Base-by-base conservation (phyloP, 1,139 yeast genomes). In the Suhomyces taliae region DNA sequence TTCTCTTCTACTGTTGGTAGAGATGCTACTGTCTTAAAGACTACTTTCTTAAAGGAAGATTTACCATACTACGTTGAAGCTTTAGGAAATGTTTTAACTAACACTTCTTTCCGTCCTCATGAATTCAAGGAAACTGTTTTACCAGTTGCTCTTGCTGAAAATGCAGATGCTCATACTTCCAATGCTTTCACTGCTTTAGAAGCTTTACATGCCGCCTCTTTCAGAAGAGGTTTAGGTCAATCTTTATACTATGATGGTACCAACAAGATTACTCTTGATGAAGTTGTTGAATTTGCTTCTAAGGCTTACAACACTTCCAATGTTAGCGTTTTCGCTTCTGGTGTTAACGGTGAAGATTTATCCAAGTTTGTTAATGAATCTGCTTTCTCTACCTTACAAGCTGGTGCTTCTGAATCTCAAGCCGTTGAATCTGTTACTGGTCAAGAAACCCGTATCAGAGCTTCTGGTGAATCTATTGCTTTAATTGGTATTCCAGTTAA, bases 31-130 rank as follows among this genome's bases (percentile, higher is more conserved):
- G 81, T 87, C 54, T 81, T 93, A 65, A 79, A 82, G 58, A 85
- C 98, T 49, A 78, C 82, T 59, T 93, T 93, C 76, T 81, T 93
- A 70, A 85, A 85, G 68, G 88, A 87, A 70, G 89, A 87, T 62
- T 82, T 95, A 64, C 98, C 98, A 55, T 93, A 83, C 79, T 93
- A 83, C 68, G 96, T 91, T 53, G 89, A 87, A 63, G 88, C 90
- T 40, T 76, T 95, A 51, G 93, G 89, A 60, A 87, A 86, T 62
- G 87, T 87, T 46, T 73, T 90, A 55, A 72, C 85, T 61, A 78
- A 81, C 68, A 81, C 96, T 48, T 72, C 85, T 42, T 90, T 78
- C 81, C 86, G 87, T 69, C 85, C 85, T 42, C 90, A 89, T 71
- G 97, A 91, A 76, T 77, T 87, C 53, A 69, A 70, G 46, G 99